Evolutionary conservation across 139 green algal species (phyloP), one percentile per base, ranked within the genome.

Genomic region (Coelastrella sp.): DNA sequence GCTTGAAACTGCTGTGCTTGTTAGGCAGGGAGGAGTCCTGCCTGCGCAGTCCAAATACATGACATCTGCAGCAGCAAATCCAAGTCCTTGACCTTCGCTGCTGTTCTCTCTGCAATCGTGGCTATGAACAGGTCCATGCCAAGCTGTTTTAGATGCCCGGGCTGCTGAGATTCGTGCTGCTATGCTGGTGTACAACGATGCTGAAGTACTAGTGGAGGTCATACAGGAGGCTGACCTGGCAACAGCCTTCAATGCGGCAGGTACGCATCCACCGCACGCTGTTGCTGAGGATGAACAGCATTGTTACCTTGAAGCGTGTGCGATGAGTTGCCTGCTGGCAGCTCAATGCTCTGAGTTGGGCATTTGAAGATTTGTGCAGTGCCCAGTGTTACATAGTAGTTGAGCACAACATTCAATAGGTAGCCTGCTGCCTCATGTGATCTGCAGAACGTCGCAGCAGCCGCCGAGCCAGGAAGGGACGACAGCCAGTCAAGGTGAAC

Each of bases 401-500:
- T n/a, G n/a, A n/a, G n/a, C n/a, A n/a, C n/a, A n/a, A n/a, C n/a
- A n/a, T n/a, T n/a, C n/a, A n/a, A n/a, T n/a, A n/a, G n/a, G n/a
- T 69, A 23, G n/a, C 48, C 48, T 57, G 48, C 2, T 57, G 17
- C 17, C 48, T 57, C 2, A 57, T 57, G 45, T 13, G 11, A 13
- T 13, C 15, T 57, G 78, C 79, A 86, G 79, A 8, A 23, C 64
- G 79, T 45, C 64, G 79, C 21, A 21, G 34, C 25, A 79, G 64
- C 66, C 48, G 37, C 27, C 79, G 79, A 21, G 84, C 89, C 0
- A 80, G 91, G 2, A 90, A 88, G 59, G 87, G 86, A 27, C 76
- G 91, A 2, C 86, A 83, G 3, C 77, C 86, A 15, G n/a, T 95
- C 48, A 86, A 48, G 1, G 88, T 92, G 2, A 62, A 35, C 79